Evolutionary conservation across 768 basidiomycete genomes (phyloP).

Genomic region (Tricholoma furcatifolium): DNA sequence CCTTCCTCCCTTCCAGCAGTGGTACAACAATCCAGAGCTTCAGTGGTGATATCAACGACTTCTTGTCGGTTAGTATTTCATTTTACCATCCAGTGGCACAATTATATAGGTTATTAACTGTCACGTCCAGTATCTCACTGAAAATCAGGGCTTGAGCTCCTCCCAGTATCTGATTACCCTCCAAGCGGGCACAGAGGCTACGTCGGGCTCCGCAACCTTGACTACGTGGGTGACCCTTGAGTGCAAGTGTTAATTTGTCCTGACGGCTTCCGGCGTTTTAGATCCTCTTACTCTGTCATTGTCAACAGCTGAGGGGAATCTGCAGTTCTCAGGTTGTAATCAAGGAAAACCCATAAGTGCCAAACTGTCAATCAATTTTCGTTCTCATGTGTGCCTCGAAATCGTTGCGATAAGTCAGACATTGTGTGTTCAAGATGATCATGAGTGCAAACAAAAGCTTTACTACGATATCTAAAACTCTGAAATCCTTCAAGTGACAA

Average conservation of each 20-base stretch:
- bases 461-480: slow-evolving; percentile 15
- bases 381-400: too few relatives aligned
- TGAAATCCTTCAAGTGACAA: slow-evolving; percentile 87
- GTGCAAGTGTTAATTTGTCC: not conserved
- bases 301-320: not conserved
- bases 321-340: too few relatives aligned
- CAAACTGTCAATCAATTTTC: too few relatives aligned
- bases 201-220: slow-evolving; percentile 52
- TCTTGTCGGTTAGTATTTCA: slow-evolving; percentile 39
- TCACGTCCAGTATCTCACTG: slow-evolving; percentile 44
- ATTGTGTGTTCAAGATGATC: too few relatives aligned
- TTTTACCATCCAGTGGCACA: too few relatives aligned
- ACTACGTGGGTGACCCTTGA: slow-evolving; percentile 40
- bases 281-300: not conserved
- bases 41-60: slow-evolving; percentile 49
- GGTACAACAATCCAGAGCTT: slow-evolving; percentile 40
- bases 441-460: too few relatives aligned
- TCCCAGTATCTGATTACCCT: slow-evolving; percentile 57
- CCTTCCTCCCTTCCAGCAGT: slow-evolving; percentile 15
- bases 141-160: slow-evolving; percentile 39
- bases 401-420: too few relatives aligned
- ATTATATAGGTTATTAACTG: not conserved
- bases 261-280: not conserved
- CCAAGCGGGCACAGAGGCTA: slow-evolving; percentile 65
- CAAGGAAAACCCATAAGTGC: too few relatives aligned